Percentiles rank a stretch among this genome's conserved stretches.
phyloP scores from a whole-genome alignment of 1,284 basidiomycete species.

The Crocinoboletus sp. region DNA sequence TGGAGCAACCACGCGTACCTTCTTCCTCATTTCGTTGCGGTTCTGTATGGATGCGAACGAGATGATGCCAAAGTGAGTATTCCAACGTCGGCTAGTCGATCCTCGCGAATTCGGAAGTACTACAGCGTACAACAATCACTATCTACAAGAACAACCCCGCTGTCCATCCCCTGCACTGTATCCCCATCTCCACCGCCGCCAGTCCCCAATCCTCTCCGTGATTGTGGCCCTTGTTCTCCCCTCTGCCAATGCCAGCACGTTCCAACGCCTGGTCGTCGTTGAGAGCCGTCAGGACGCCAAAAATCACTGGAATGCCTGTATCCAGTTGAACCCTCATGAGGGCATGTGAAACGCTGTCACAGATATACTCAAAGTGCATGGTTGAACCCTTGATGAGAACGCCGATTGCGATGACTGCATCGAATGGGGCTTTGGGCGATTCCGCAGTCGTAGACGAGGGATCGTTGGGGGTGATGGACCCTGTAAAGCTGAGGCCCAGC shows the following conservation, averaged over 20 bases:
- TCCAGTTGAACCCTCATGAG: slow-evolving; percentile 95
- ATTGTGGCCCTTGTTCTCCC: slow-evolving; percentile 74
- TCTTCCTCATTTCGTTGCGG: slow-evolving; percentile 43
- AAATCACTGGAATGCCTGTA: slow-evolving; percentile 92
- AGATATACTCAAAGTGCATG: slow-evolving; percentile 99
- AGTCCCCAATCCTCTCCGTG: slow-evolving; percentile 96
- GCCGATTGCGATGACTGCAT: slow-evolving; percentile 95
- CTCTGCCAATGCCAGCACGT: slow-evolving; percentile 77
- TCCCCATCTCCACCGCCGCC: slow-evolving; percentile 92
- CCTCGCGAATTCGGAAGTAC: neutral
- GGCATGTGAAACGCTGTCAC: slow-evolving; percentile 86
- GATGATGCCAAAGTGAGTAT: neutral
- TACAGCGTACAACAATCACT: slow-evolving; percentile 11
- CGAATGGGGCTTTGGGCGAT: slow-evolving; percentile 68
- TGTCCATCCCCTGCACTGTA: slow-evolving; percentile 68
- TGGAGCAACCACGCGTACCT: slow-evolving; percentile 13
- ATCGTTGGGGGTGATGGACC: slow-evolving; percentile 34
- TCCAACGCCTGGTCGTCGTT: slow-evolving; percentile 94
- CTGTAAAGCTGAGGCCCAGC: slow-evolving; percentile 58
- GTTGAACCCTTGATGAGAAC: slow-evolving; percentile 97
- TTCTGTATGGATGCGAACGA: neutral
- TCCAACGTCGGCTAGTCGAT: too few relatives aligned
- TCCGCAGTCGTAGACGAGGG: slow-evolving; percentile 38
- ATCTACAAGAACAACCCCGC: slow-evolving; percentile 59
- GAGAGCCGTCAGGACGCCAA: slow-evolving; percentile 93